Base-by-base conservation (phyloP, 139 green algal genomes). In the Dunaliella primolecta region DNA sequence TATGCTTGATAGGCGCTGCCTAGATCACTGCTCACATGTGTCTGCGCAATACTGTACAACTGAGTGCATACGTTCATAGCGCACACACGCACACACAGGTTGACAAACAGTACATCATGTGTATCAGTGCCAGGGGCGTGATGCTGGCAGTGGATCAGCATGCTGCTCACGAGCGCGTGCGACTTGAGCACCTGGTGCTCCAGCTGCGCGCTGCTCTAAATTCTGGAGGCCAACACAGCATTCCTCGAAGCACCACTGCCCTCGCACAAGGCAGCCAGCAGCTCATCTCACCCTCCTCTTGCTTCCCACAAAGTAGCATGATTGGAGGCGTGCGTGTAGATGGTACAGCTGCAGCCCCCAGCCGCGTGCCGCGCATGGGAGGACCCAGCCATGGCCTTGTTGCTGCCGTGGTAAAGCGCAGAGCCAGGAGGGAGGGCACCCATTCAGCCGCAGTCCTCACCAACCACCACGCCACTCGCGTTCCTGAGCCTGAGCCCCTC, bases 101-200 rank as follows among this genome's bases (percentile, higher is more conserved):
- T 25, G 91, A 88, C 38, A 71, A 38, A 38, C 94, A 95, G 85
- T 96, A 95, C 75, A 80, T 96, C 34, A 72, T 89, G 0, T 30
- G 89, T 0, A 77, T 90, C 55, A 74, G 70, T 46, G 15, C 33
- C 3, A 78, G 33, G n/a, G 88, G 89, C 25, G 37, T 87, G n/a
- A 78, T 96, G 76, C 85, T 90, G 23, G 35, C 92, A 0, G 36
- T 96, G 64, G 94, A 97, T 85, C 94, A 96, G 83, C 94, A 97
- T 83, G 94, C 93, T 2, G 92, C 93, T 20, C 89, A 93, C 81
- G 88, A 90, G 87, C 78, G 87, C 0, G 83, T 86, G 20, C 82
- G 86, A 7, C 83, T 89, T 2, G 86, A 89, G 86, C 71, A 83
- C 2, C 79, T 89, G 25, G 86, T 82, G 0, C 20, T 20, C 3